Conservation (phyloP, 257 asterid genomes). For the Nicotiana sylvestris region DNA sequence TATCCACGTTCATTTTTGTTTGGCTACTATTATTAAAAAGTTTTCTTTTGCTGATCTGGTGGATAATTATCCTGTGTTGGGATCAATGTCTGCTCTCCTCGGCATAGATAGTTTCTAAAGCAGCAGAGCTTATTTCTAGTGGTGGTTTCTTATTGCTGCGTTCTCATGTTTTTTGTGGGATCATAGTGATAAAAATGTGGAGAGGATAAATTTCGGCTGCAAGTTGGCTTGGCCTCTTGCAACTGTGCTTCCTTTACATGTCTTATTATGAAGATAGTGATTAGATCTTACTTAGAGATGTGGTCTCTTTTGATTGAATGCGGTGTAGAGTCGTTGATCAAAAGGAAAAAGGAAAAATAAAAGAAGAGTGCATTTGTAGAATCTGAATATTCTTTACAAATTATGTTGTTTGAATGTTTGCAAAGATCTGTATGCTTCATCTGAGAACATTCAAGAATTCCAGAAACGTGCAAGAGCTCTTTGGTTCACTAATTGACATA, state of each 20-base stretch:
- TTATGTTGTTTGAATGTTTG: background rate
- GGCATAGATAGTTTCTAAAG: background rate
- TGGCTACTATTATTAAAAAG: background rate
- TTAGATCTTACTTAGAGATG: background rate
- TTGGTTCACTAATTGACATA: background rate
- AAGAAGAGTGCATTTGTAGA: background rate
- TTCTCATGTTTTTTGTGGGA: background rate
- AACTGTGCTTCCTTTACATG: background rate
- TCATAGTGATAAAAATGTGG: background rate
- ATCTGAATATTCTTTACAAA: background rate
- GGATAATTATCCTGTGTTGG: background rate
- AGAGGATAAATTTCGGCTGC: background rate
- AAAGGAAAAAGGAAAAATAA: background rate
- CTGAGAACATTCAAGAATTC: background rate
- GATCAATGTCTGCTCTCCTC: background rate
- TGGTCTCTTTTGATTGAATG: background rate
- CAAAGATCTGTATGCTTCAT: background rate
- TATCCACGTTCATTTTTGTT: background rate
- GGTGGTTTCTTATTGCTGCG: background rate
- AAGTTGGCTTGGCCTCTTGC: slow-evolving; percentile 4
- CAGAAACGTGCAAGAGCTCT: background rate
- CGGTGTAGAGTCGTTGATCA: background rate
- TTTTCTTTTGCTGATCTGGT: background rate
- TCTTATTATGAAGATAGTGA: background rate
- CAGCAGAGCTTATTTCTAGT: background rate